Percentiles rank a stretch among this genome's conserved stretches.
Evolutionary conservation across 352 stramenopile genomes (phyloP).

Genomic region (Globisporangium radiosum): DNA sequence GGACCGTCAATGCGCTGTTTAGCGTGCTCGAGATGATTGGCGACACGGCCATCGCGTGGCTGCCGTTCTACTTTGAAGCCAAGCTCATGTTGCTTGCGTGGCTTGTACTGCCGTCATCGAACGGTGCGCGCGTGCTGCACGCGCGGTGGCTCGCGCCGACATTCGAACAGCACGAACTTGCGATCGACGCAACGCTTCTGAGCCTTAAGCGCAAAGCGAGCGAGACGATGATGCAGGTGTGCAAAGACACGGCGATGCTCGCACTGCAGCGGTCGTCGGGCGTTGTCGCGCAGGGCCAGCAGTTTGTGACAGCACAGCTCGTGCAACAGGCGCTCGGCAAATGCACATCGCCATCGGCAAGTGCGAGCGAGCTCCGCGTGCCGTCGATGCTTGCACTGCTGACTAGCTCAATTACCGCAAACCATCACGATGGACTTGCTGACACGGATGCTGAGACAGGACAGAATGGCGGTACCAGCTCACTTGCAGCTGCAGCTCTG

Average conservation of each 20-base stretch:
- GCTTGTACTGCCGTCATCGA: slow-evolving; percentile 56
- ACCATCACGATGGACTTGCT: too few relatives aligned
- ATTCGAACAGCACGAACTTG: slow-evolving; percentile 63
- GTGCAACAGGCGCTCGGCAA: slow-evolving; percentile 54
- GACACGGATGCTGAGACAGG: too few relatives aligned
- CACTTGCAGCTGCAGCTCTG: too few relatives aligned
- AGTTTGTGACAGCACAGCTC: slow-evolving; percentile 54
- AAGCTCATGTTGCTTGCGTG: slow-evolving; percentile 67
- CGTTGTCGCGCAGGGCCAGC: slow-evolving; percentile 53
- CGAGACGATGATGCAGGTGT: slow-evolving; percentile 58
- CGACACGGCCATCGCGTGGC: slow-evolving; percentile 45
- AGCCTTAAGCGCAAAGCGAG: slow-evolving; percentile 56
- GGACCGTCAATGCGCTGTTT: slow-evolving; percentile 56
- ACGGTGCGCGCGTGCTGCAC: slow-evolving; percentile 44
- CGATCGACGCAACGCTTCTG: slow-evolving; percentile 48
- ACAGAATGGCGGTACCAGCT: too few relatives aligned
- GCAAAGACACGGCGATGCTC: slow-evolving; percentile 55
- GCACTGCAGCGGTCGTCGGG: slow-evolving; percentile 53
- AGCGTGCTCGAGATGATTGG: slow-evolving; percentile 51
- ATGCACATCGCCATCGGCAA: not conserved
- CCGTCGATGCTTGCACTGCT: slow-evolving; percentile 24
- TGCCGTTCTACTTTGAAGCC: slow-evolving; percentile 70
- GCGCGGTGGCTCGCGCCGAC: slow-evolving; percentile 48
- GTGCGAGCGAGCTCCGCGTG: slow-evolving; percentile 8
- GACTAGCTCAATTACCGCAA: not conserved